Percentiles rank a stretch among this genome's conserved stretches.
phyloP scores from a whole-genome alignment of 345 rosid species.

The Barbarea vulgaris region DNA sequence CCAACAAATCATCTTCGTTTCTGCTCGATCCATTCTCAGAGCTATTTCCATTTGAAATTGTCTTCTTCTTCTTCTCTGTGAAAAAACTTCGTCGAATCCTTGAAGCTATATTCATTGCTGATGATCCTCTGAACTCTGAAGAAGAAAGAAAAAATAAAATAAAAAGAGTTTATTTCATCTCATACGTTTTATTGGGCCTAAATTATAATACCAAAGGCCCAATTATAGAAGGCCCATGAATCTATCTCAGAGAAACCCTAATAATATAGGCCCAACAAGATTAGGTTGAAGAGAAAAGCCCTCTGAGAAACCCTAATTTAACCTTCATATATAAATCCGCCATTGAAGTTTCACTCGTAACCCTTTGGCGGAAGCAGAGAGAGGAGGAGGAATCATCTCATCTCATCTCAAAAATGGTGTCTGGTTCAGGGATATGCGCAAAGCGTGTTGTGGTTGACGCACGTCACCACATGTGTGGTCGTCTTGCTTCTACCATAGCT shows the following conservation, averaged over 20 bases:
- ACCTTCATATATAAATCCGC: constrained; percentile 12
- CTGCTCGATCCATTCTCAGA: neutral
- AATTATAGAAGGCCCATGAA: constrained; percentile 5
- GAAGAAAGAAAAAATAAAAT: neutral
- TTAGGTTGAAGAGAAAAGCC: constrained; percentile 8
- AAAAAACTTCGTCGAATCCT: constrained; percentile 62
- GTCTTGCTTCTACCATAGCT: constrained; percentile 65
- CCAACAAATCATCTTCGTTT: constrained; percentile 47
- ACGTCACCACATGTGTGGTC: constrained; percentile 81
- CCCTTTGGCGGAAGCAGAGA: constrained; percentile 10
- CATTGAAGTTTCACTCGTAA: neutral
- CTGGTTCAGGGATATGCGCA: constrained; percentile 74
- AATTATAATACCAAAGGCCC: neutral
- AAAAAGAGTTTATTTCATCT: neutral
- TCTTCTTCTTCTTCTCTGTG: constrained; percentile 32
- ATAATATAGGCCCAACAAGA: neutral
- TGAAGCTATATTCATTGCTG: constrained; percentile 54
- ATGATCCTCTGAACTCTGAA: neutral
- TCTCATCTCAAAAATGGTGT: constrained; percentile 54
- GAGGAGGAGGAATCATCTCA: neutral
- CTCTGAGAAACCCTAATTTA: constrained; percentile 19
- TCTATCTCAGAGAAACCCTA: constrained; percentile 13
- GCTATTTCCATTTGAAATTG: constrained; percentile 22
- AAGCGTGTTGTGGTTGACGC: constrained; percentile 82
- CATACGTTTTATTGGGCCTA: constrained; percentile 17